Conservation (phyloP, 192 early-diverging fungal genomes). For the Coemansia sp. region DNA sequence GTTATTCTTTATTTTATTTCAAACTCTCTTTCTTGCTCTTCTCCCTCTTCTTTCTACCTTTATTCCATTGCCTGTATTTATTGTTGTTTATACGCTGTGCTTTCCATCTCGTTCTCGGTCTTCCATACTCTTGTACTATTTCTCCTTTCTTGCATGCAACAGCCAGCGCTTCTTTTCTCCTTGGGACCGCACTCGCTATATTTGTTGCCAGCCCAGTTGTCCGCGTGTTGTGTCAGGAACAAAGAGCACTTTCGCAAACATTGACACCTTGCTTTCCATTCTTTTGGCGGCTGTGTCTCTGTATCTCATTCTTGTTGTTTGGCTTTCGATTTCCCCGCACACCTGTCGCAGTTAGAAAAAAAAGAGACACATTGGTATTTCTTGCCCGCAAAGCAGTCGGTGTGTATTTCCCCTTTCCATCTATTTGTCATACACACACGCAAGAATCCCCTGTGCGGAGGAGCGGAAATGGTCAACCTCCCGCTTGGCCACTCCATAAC, state of each 20-base stretch:
- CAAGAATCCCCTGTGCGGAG: not conserved
- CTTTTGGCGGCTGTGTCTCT: not conserved
- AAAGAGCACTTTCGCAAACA: not conserved
- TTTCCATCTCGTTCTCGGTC: not conserved
- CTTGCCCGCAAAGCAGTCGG: not conserved
- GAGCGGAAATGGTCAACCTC: conserved; percentile 29
- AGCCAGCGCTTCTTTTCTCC: not conserved
- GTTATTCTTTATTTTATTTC: not conserved
- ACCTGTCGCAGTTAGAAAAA: too few species aligned
- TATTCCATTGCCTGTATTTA: not conserved
- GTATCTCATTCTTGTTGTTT: not conserved
- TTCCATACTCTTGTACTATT: conserved; percentile 5
- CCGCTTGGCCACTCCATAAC: conserved; percentile 17
- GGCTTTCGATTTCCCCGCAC: too few species aligned
- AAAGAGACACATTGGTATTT: not conserved
- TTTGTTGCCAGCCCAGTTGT: not conserved
- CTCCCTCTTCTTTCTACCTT: not conserved
- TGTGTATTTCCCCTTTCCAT: not conserved
- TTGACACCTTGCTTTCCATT: not conserved
- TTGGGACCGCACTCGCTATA: not conserved
- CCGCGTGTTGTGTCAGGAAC: not conserved
- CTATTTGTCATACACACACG: not conserved
- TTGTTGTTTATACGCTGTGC: not conserved
- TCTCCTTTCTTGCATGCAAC: conserved; percentile 5
- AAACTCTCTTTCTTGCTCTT: not conserved